Conservation (phyloP, 805 yeast species). For the Naumovozyma baii region DNA sequence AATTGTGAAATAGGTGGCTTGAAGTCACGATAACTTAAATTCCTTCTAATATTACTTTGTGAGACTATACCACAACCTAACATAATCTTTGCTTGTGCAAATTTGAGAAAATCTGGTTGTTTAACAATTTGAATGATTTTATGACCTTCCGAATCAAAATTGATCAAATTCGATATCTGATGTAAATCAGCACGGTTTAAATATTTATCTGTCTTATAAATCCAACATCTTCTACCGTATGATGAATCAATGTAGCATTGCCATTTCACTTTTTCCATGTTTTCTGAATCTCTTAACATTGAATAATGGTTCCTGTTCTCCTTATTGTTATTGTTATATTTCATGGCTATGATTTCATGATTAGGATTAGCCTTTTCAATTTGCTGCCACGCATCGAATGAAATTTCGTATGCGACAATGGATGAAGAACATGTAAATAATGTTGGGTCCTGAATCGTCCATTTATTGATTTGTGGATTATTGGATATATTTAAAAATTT, state of each 20-base stretch:
- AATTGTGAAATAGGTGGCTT: slow-evolving; percentile 29
- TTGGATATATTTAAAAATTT: slow-evolving; percentile 60
- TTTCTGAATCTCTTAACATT: slow-evolving; percentile 15
- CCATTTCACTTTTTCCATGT: slow-evolving; percentile 22
- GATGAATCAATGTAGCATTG: slow-evolving; percentile 30
- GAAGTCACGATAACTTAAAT: slow-evolving; percentile 23
- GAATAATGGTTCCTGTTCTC: slow-evolving; percentile 10
- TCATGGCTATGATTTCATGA: slow-evolving; percentile 19
- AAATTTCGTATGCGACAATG: slow-evolving; percentile 59
- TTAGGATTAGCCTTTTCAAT: slow-evolving; percentile 22
- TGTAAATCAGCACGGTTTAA: slow-evolving; percentile 29
- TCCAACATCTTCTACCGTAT: slow-evolving; percentile 73
- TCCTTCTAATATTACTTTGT: slow-evolving; percentile 21
- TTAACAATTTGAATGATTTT: slow-evolving; percentile 37
- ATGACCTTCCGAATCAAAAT: slow-evolving; percentile 58
- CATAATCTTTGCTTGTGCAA: slow-evolving; percentile 34
- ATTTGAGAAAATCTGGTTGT: slow-evolving; percentile 33
- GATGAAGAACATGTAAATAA: slow-evolving; percentile 38
- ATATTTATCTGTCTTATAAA: slow-evolving; percentile 40
- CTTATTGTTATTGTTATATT: slow-evolving; percentile 12
- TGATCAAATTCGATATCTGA: slow-evolving; percentile 34
- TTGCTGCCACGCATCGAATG: slow-evolving; percentile 38
- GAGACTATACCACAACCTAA: slow-evolving; percentile 30
- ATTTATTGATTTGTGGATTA: slow-evolving; percentile 46
- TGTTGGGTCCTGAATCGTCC: slow-evolving; percentile 45